Base-by-base conservation (phyloP, 306 rosid species). In the Comarum palustre region DNA sequence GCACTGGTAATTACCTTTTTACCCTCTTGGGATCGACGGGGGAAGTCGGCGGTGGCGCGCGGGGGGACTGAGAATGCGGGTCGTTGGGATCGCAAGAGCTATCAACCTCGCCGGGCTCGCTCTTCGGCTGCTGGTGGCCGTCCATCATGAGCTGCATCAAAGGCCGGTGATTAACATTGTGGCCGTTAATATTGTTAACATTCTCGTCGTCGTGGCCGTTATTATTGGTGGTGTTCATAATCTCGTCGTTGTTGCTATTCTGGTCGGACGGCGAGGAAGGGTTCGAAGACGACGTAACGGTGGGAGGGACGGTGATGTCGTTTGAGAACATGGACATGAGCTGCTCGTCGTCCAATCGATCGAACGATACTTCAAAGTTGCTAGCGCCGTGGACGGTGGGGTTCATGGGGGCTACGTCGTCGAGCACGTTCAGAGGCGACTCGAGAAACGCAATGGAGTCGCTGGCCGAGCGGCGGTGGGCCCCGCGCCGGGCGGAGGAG, bases 271-370 rank as follows among this genome's bases (percentile, higher is more conserved):
- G 94, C 15, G 96, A 74, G 5, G 98, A 94, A 0, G 90, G 84
- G 66, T 85, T 88, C 7, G 98, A 86, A 0, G 83, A 66, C 17
- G 84, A 71, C 1, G 67, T 34, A 3, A 77, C 60, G 0, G 90
- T 69, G 0, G 92, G 83, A 6, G 79, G 89, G 3, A 82, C 31
- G 0, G 82, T 22, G 1, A 86, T 73, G 72, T 89, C 94, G 47
- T 94, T 96, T 31, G 97, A 79, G 80, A 90, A 91, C 97, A 89
- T 87, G 1, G 92, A 94, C 83, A 89, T 84, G 10, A 94, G 87
- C 71, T 89, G 97, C 39, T 94, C 97, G 45, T 94, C 97, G 72
- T 91, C 98, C 22, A 90, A 62, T 2, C 89, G 75, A 58, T 93
- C 96, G 55, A 93, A 93, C 1, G 77, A 82, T 10, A 10, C 65